Base-by-base conservation (phyloP, 345 rosid genomes). In the Erucastrum elatum region DNA sequence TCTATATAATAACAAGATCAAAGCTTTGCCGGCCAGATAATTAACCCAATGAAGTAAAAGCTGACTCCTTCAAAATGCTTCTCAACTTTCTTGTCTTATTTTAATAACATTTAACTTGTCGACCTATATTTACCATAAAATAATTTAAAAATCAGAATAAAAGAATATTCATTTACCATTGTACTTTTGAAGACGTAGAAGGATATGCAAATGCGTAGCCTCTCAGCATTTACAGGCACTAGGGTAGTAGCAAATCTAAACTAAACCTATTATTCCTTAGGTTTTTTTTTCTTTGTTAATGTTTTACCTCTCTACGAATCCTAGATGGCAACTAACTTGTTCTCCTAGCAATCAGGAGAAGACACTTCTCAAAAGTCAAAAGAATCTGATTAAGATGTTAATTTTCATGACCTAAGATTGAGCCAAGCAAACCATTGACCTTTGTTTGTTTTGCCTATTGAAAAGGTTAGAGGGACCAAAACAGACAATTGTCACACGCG, bases 1-100 rank as follows among this genome's bases (percentile, higher is more conserved):
- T 75, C 61, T 80, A 64, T 80, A 56, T 63, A 70, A 74, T 51
- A 56, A 63, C 72, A 8, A 21, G 55, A 21, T 64, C 76, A 75
- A 75, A 69, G 75, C 55, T 74, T 64, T 80, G 79, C 83, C 76
- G 83, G 83, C 79, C 79, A 56, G 55, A 49, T 44, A 1, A 69
- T 55, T 21, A 59, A 79, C 66, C 35, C 61, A 34, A 58, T 61
- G 33, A 12, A 64, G 66, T 64, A 64, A 64, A 65, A 72, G 55
- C 60, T 74, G 82, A 68, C 66, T 35, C 35, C 4, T 79, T 79
- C 82, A 68, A 68, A 6, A 8, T 4, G 9, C 8, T 8, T 39
- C 55, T 77, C 58, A 71, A 64, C 46, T 30, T 21, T 65, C 2
- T 34, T 63, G 1, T 16, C 1, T 12, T 71, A 8, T 33, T 55